Evolutionary conservation across 2,329 filamentous ascomycete species (phyloP).

Genomic region (Hymenoscyphus albidus): DNA sequence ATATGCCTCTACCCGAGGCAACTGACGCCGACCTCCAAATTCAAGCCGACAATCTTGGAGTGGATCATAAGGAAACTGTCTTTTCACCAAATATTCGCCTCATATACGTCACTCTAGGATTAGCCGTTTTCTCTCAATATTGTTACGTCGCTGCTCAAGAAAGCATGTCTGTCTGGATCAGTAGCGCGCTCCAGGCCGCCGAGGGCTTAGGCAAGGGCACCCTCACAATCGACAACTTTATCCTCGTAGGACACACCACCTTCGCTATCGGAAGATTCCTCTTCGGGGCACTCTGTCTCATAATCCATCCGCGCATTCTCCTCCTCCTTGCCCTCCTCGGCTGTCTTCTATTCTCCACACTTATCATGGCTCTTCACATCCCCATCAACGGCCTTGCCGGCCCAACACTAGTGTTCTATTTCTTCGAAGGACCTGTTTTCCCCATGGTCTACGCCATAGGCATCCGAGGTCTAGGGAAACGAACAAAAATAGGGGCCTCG

Average conservation of each 20-base stretch:
- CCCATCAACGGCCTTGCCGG: slow-evolving; percentile 47
- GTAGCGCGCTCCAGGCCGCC: slow-evolving; percentile 44
- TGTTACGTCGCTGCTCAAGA: slow-evolving; percentile 75
- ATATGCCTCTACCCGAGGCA: slow-evolving; percentile 61
- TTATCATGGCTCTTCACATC: slow-evolving; percentile 45
- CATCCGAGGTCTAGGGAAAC: slow-evolving; percentile 73
- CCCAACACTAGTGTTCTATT: slow-evolving; percentile 68
- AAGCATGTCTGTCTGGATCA: slow-evolving; percentile 58
- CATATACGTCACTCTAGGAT: slow-evolving; percentile 48
- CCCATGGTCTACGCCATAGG: slow-evolving; percentile 77
- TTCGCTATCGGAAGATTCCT: slow-evolving; percentile 74
- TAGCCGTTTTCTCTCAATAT: slow-evolving; percentile 74
- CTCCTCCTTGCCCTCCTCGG: slow-evolving; percentile 58
- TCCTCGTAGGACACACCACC: slow-evolving; percentile 66
- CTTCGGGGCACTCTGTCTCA: slow-evolving; percentile 55
- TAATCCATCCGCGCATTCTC: slow-evolving; percentile 66
- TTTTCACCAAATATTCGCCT: slow-evolving; percentile 39
- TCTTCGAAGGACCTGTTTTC: slow-evolving; percentile 80
- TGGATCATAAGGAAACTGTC: slow-evolving; percentile 23
- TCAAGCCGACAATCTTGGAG: slow-evolving; percentile 35
- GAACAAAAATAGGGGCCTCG: slow-evolving; percentile 74
- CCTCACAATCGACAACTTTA: slow-evolving; percentile 58
- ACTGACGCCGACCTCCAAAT: slow-evolving; percentile 50
- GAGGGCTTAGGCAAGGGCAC: slow-evolving; percentile 42
- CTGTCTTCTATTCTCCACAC: slow-evolving; percentile 54